Evolutionary conservation across 768 basidiomycete species (phyloP).

Genomic region (Boletus rubroflammeus): DNA sequence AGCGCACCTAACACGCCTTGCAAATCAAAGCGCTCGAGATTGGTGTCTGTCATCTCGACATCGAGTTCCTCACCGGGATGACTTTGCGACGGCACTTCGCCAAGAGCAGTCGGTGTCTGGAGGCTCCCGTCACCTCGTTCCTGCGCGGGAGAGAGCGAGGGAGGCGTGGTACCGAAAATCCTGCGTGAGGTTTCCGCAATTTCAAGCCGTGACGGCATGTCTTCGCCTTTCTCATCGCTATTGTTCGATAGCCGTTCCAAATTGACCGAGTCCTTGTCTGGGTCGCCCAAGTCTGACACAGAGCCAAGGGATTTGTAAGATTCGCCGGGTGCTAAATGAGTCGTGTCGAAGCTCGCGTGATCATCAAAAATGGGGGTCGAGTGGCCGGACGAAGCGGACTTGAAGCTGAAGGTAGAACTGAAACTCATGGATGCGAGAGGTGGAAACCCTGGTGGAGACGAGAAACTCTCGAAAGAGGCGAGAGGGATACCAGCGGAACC

Average conservation of each 20-base stretch:
- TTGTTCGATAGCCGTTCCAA: conserved; percentile 5
- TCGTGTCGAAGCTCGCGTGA: conserved; percentile 11
- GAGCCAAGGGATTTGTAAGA: conserved; percentile 55
- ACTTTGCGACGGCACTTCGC: conserved; percentile 29
- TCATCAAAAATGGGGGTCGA: conserved; percentile 28
- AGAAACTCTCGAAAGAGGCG: not conserved
- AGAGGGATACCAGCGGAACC: not conserved
- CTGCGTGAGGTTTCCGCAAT: conserved; percentile 45
- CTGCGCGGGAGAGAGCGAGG: conserved; percentile 16
- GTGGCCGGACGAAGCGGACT: conserved; percentile 17
- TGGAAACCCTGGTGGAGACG: not conserved
- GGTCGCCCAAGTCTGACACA: conserved; percentile 54
- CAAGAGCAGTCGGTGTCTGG: not conserved
- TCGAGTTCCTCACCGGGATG: conserved; percentile 13
- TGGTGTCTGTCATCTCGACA: conserved; percentile 33
- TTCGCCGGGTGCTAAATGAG: conserved; percentile 18
- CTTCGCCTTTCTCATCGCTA: conserved; percentile 16
- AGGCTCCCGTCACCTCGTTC: conserved; percentile 6
- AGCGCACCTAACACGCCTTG: conserved; percentile 55
- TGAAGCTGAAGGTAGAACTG: conserved; percentile 29
- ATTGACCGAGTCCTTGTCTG: conserved; percentile 32
- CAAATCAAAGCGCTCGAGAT: conserved; percentile 56
- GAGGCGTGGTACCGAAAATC: conserved; percentile 43
- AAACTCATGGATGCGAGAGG: conserved; percentile 20
- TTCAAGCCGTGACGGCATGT: conserved; percentile 48